Evolutionary conservation across 1,284 basidiomycete genomes (phyloP).

Genomic region (Vanrija sp.): DNA sequence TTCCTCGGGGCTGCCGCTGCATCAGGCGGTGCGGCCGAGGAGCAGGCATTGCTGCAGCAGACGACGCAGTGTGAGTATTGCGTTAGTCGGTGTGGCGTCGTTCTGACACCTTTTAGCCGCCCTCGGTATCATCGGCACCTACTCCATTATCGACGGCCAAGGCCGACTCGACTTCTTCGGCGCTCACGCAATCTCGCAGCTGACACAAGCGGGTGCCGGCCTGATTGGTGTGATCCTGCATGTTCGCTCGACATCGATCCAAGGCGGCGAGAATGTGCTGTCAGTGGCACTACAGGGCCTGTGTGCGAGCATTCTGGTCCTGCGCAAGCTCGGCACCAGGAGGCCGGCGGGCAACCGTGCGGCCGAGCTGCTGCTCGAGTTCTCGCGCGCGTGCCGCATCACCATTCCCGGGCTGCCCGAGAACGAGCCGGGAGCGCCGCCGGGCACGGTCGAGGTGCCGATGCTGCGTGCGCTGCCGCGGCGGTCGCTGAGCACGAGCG

Average conservation of each 20-base stretch:
- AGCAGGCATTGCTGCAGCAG: slow-evolving; percentile 23
- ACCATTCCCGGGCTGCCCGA: slow-evolving; percentile 18
- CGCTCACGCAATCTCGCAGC: slow-evolving; percentile 34
- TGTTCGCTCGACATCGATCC: slow-evolving; percentile 16
- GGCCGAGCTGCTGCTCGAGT: slow-evolving; percentile 30
- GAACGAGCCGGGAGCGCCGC: slow-evolving; percentile 3
- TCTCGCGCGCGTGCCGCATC: slow-evolving; percentile 29
- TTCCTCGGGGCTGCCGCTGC: slow-evolving; percentile 12
- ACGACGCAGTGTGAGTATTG: slow-evolving; percentile 23
- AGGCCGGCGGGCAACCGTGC: slow-evolving; percentile 32
- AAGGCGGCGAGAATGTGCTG: slow-evolving; percentile 15
- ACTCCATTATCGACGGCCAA: slow-evolving; percentile 28
- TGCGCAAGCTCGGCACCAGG: slow-evolving; percentile 21
- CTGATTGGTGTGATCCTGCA: slow-evolving; percentile 35
- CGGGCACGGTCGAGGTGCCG: slow-evolving; percentile 26
- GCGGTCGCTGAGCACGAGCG: slow-evolving; percentile 3
- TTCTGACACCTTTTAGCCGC: slow-evolving; percentile 7
- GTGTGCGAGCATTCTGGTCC: slow-evolving; percentile 25
- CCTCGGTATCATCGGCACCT: slow-evolving; percentile 34
- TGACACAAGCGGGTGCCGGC: slow-evolving; percentile 34
- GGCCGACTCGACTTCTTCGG: slow-evolving; percentile 34
- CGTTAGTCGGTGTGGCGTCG: background rate
- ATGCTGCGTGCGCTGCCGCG: slow-evolving; percentile 32
- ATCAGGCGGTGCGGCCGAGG: slow-evolving; percentile 7
- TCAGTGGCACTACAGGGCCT: slow-evolving; percentile 31